Evolutionary conservation across 1,139 yeast genomes (phyloP).

Genomic region (Lodderomyces beijingensis): DNA sequence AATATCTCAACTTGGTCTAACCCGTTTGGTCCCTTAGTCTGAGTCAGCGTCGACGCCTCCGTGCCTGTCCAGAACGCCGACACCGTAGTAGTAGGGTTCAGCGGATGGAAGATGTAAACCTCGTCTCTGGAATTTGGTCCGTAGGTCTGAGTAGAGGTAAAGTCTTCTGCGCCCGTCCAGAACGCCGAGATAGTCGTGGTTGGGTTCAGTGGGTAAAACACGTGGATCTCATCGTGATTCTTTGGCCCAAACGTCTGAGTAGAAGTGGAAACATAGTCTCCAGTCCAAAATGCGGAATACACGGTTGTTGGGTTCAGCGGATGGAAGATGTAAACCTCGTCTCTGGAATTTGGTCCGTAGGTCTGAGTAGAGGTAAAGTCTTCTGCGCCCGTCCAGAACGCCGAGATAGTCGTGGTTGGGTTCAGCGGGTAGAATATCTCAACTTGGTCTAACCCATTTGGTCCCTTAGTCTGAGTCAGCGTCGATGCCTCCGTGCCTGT

Average conservation of each 20-base stretch:
- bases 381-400: slow-evolving; percentile 6
- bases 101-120: slow-evolving; percentile 13
- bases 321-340: slow-evolving; percentile 16
- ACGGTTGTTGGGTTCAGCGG: slow-evolving; percentile 15
- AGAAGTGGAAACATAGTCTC: background rate
- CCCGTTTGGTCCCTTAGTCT: slow-evolving; percentile 10
- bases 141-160: slow-evolving; percentile 15
- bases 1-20: slow-evolving; percentile 18
- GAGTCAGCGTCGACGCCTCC: slow-evolving; percentile 9
- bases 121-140: slow-evolving; percentile 8
- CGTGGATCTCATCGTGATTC: slow-evolving; percentile 17
- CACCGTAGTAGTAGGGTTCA: slow-evolving; percentile 3
- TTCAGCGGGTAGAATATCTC: slow-evolving; percentile 14
- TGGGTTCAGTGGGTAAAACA: slow-evolving; percentile 16
- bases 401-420: slow-evolving; percentile 2
- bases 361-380: slow-evolving; percentile 10
- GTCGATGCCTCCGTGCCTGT: slow-evolving; percentile 6
- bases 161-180: slow-evolving; percentile 10
- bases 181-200: slow-evolving; percentile 11
- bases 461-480: slow-evolving; percentile 10
- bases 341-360: slow-evolving; percentile 11
- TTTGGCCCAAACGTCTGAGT: slow-evolving; percentile 5
- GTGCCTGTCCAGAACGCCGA: slow-evolving; percentile 7
- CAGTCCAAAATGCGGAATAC: slow-evolving; percentile 10
- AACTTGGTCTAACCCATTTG: slow-evolving; percentile 15